Base-by-base conservation (phyloP, 2,329 filamentous ascomycete species). In the Ophiostoma sp. region DNA sequence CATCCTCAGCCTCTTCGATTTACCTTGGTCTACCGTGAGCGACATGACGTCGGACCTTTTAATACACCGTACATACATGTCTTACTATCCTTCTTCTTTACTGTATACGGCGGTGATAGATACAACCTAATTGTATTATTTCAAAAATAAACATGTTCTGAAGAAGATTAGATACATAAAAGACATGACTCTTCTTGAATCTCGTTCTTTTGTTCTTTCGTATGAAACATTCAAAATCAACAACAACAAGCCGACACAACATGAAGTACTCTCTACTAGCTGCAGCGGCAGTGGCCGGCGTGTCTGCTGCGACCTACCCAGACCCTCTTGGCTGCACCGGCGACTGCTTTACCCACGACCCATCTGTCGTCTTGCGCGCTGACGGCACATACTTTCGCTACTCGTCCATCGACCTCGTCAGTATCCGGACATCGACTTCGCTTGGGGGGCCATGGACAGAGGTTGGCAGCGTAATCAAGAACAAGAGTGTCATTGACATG, bases 381-480 rank as follows among this genome's bases (percentile, higher is more conserved):
- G 80, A 82, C 67, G 80, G 80, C 65, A 78, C 74, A 27, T 82
- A 81, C 74, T 83, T 81, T 75, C 77, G 80, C 68, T 82, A 82
- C 76, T 78, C 77, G 39, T 83, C 81, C 7, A 79, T 79, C 33
- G 77, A 77, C 73, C 76, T 75, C 64, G 81, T 83, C 73, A 77
- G 77, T 65, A 80, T 82, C 69, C 77, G 77, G 69, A 81, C 78
- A 27, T 76, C 81, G 1, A 72, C 75, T n/a, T 75, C 76, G 13
- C 70, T 83, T 65, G 75, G 74, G 1, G 80, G 80, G 0, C 78
- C 79, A 17, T 84, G 82, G 82, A 80, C 77, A 0, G 79, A 79
- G 72, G 73, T 77, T 31, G 82, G 82, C 27, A 76, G 78, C n/a
- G 81, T 77, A 4, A 70, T 83, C 35, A 77, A 80, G 1, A 52